Percentiles rank a stretch among this genome's conserved stretches.
Evolutionary conservation across 2,329 filamentous ascomycete species (phyloP).

Genomic region (Cladorrhinum sp.): DNA sequence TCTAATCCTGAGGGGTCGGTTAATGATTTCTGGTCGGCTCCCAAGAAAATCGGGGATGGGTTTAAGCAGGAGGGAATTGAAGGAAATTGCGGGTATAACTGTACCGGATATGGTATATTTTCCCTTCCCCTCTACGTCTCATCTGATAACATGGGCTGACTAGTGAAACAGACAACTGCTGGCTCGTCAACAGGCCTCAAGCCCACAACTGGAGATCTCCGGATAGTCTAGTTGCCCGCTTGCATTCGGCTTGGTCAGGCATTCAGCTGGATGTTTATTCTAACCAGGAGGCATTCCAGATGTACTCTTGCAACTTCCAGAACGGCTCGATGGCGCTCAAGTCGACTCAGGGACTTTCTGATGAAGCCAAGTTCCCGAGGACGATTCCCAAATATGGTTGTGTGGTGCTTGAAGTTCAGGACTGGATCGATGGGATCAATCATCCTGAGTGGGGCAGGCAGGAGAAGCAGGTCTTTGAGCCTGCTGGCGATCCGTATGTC

Average conservation of each 20-base stretch:
- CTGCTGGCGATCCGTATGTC: conserved; percentile 59
- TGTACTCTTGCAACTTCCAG: conserved; percentile 79
- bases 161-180: conserved; percentile 59
- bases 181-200: conserved; percentile 61
- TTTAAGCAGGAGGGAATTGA: conserved; percentile 59
- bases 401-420: conserved; percentile 86
- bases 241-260: conserved; percentile 73
- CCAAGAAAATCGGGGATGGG: conserved; percentile 75
- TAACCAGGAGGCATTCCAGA: conserved; percentile 83
- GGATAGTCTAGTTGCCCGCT: conserved; percentile 57
- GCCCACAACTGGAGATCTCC: conserved; percentile 62
- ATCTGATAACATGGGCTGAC: conserved; percentile 1
- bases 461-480: conserved; percentile 57
- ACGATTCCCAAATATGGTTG: conserved; percentile 76
- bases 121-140: not conserved
- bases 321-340: conserved; percentile 71
- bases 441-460: conserved; percentile 79
- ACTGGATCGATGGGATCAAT: conserved; percentile 93
- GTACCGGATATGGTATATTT: conserved; percentile 74
- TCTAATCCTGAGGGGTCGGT: conserved; percentile 64
- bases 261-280: conserved; percentile 79
- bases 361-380: conserved; percentile 52
- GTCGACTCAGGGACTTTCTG: conserved; percentile 63
- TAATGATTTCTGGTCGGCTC: conserved; percentile 78
- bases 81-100: conserved; percentile 76